These are phyloP conservation scores for Arachis hypogaea DNA, from an alignment of 306 rosid genomes.

Conservation along the genomic window DNA sequence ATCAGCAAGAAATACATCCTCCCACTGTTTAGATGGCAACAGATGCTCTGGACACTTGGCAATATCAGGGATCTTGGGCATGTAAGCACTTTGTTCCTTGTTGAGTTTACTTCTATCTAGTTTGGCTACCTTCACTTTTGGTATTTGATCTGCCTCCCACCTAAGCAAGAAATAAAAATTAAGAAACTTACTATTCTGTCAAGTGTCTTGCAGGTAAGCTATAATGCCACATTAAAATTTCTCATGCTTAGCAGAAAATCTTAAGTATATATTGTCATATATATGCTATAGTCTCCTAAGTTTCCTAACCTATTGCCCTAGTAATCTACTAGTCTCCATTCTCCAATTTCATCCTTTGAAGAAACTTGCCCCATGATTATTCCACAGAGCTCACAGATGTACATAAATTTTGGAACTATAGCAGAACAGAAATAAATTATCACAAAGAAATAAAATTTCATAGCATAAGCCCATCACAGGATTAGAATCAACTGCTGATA, in stretches of 20 bases:
- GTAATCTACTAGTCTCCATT: not conserved
- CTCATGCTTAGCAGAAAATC: not conserved
- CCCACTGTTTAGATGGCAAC: conserved; percentile 81
- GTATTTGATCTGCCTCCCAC: conserved; percentile 90
- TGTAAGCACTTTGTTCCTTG: conserved; percentile 79
- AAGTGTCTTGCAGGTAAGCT: not conserved
- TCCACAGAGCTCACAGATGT: not conserved
- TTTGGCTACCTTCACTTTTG: conserved; percentile 84
- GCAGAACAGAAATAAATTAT: conserved; percentile 15
- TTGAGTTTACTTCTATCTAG: conserved; percentile 63
- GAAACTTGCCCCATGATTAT: conserved; percentile 12
- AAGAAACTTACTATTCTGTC: conserved; percentile 18
- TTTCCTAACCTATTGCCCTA: not conserved
- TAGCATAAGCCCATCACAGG: conserved; percentile 17
- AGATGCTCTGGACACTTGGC: conserved; percentile 80
- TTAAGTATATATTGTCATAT: not conserved
- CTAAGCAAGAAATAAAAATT: conserved; percentile 43
- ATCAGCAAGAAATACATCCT: conserved; percentile 75
- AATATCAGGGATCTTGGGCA: conserved; percentile 88
- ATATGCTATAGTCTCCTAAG: conserved; percentile 2
- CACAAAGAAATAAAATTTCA: conserved; percentile 8
- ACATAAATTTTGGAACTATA: conserved; percentile 8
- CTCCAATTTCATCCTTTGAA: conserved; percentile 1
- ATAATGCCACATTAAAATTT: not conserved
- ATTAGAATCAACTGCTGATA: conserved; percentile 6